phyloP scores from a whole-genome alignment of 495 filamentous ascomycete species.

The Halenospora varia region DNA sequence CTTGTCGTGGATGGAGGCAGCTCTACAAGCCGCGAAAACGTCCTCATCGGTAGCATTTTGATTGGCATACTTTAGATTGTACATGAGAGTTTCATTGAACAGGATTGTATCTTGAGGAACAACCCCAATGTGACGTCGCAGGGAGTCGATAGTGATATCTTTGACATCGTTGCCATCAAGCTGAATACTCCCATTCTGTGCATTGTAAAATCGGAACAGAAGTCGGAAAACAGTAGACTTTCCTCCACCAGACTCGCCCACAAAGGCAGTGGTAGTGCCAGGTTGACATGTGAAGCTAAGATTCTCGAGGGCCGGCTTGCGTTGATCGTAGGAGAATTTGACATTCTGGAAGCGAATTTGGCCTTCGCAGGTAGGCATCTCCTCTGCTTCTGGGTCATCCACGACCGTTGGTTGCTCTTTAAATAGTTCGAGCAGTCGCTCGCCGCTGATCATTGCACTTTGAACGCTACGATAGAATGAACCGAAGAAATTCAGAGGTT shows the following conservation, averaged over 20 bases:
- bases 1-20: slow-evolving; percentile 93
- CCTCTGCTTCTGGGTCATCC: slow-evolving; percentile 47
- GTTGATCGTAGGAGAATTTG: slow-evolving; percentile 83
- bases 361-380: slow-evolving; percentile 65
- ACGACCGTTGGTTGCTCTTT: slow-evolving; percentile 89
- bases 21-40: slow-evolving; percentile 82
- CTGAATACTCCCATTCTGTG: slow-evolving; percentile 68
- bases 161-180: slow-evolving; percentile 83
- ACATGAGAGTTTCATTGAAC: slow-evolving; percentile 96
- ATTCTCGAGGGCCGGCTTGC: slow-evolving; percentile 80
- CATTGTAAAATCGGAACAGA: slow-evolving; percentile 93
- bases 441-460: slow-evolving; percentile 93
- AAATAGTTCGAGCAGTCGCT: slow-evolving; percentile 92
- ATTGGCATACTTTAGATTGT: slow-evolving; percentile 94
- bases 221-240: slow-evolving; percentile 97
- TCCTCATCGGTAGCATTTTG: slow-evolving; percentile 80
- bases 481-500: slow-evolving; percentile 94
- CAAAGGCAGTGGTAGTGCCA: slow-evolving; percentile 91
- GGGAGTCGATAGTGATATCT: slow-evolving; percentile 86
- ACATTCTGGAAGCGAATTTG: slow-evolving; percentile 83
- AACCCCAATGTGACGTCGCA: slow-evolving; percentile 86
- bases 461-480: slow-evolving; percentile 97
- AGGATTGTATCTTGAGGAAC: slow-evolving; percentile 95
- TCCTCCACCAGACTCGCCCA: slow-evolving; percentile 93
- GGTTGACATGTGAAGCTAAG: slow-evolving; percentile 78